These are phyloP conservation scores for Haplographium delicatum DNA, from an alignment of 495 filamentous ascomycete genomes.

Conservation along the genomic window DNA sequence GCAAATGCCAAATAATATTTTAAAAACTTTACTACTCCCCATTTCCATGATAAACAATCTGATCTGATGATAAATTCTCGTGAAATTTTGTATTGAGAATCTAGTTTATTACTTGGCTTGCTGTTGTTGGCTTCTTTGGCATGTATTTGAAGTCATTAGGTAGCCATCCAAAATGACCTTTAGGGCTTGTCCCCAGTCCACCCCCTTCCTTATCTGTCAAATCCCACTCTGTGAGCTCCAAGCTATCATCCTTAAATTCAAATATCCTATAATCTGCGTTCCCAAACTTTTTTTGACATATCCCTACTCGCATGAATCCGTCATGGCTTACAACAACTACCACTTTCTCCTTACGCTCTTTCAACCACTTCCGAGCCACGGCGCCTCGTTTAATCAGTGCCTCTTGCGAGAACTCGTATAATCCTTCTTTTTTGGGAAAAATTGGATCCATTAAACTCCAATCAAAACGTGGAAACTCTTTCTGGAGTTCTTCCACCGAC, in stretches of 20 bases:
- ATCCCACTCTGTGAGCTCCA: conserved; percentile 34
- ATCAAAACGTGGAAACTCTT: conserved; percentile 45
- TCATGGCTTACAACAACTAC: conserved; percentile 56
- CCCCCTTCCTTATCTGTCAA: conserved; percentile 24
- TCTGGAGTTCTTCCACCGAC: conserved; percentile 30
- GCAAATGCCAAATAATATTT: no score
- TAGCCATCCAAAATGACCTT: conserved; percentile 1
- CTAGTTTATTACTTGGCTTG: no score
- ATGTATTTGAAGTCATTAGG: conserved; percentile 5
- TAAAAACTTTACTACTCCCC: no score
- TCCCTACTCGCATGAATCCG: conserved; percentile 45
- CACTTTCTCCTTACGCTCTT: conserved; percentile 47
- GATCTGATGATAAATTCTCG: no score
- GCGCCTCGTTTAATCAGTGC: conserved; percentile 44
- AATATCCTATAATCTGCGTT: conserved; percentile 59
- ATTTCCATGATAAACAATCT: no score
- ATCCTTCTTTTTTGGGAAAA: conserved; percentile 49
- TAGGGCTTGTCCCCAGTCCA: conserved; percentile 1
- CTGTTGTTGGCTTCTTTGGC: neutral
- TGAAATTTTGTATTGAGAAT: no score
- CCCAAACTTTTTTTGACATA: conserved; percentile 41
- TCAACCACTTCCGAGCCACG: conserved; percentile 36
- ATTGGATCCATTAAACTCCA: conserved; percentile 45
- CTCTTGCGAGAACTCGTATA: conserved; percentile 40
- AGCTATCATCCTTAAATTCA: conserved; percentile 40